Evolutionary conservation across 805 yeast genomes (phyloP).

Genomic region (Starmera pachycereana): DNA sequence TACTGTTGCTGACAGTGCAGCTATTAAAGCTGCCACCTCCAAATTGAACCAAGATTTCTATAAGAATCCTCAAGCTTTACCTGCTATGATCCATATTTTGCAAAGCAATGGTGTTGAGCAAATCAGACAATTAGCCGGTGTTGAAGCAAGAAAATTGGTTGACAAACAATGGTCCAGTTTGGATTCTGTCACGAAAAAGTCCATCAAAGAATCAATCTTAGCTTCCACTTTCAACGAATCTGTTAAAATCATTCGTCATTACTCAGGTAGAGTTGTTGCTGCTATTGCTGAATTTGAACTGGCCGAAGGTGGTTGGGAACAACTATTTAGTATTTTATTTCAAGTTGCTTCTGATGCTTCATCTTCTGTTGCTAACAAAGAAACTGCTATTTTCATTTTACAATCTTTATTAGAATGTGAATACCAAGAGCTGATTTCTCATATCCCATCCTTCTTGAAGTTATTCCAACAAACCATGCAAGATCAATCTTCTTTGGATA

Average conservation of each 20-base stretch:
- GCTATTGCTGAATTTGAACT: conserved; percentile 75
- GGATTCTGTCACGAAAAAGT: conserved; percentile 38
- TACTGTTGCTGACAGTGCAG: conserved; percentile 69
- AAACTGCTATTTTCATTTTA: conserved; percentile 74
- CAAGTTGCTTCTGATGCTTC: conserved; percentile 45
- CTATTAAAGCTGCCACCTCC: conserved; percentile 75
- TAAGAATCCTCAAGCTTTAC: conserved; percentile 59
- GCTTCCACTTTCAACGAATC: conserved; percentile 58
- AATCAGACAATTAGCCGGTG: conserved; percentile 87
- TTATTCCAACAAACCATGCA: conserved; percentile 60
- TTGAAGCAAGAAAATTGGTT: conserved; percentile 85
- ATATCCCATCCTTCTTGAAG: conserved; percentile 56
- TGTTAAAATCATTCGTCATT: conserved; percentile 66
- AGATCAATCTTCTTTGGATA: conserved; percentile 51
- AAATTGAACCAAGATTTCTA: conserved; percentile 67
- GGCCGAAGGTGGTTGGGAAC: conserved; percentile 62
- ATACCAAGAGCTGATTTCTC: conserved; percentile 45
- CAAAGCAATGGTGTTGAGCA: conserved; percentile 61
- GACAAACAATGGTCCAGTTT: conserved; percentile 51
- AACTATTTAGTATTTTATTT: conserved; percentile 61
- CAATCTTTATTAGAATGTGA: conserved; percentile 67
- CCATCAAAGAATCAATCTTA: conserved; percentile 60
- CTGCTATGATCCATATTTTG: conserved; percentile 74
- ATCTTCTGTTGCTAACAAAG: conserved; percentile 47
- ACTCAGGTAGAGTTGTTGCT: conserved; percentile 81